Base-by-base conservation (phyloP, 164 flowering plant genomes). In the Vitis amurensis region DNA sequence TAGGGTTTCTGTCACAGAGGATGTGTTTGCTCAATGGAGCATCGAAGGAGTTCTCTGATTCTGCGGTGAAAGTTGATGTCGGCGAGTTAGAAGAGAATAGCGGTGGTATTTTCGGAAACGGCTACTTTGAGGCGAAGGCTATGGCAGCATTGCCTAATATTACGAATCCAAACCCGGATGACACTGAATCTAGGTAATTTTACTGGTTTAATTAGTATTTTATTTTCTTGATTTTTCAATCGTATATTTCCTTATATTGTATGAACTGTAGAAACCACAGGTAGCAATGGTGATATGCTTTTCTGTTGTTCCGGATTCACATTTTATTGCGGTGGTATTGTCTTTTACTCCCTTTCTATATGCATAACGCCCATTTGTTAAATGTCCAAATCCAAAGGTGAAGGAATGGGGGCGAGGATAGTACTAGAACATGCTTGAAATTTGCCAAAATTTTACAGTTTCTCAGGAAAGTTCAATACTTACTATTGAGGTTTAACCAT, bases 61-160 rank as follows among this genome's bases (percentile, higher is more conserved):
- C 59, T 23, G 31, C 61, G 10, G 55, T 23, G 29, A 47, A 37
- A 37, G 44, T 37, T 37, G 44, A 37, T 37, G 7, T 37, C 44
- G 44, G 44, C 44, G 44, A 37, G 44, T 37, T 50, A 12, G 55
- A 15, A 14, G 53, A 47, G 15, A 58, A 53, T 8, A 60, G 64
- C 16, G 71, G 59, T 4, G 27, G 16, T 61, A 1, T 66, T 16
- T 30, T 11, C 14, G 74, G 75, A 64, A 65, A 63, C 19, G 50
- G 62, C 14, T 67, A 44, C 58, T 60, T 56, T 31, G 8, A 48
- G n/a, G 60, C 30, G 53, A 67, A 61, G 66, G 66, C 58, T 6
- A 37, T 47, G 10, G 71, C 50, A 5, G 49, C 63, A 19, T 30
- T 70, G 55, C n/a, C 57, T 55, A 68, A 48, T 49, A 49, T 77